Evolutionary conservation across 2,329 filamentous ascomycete species (phyloP), one percentile per base, ranked within the genome.

Genomic region (Hypoxylon sp.): DNA sequence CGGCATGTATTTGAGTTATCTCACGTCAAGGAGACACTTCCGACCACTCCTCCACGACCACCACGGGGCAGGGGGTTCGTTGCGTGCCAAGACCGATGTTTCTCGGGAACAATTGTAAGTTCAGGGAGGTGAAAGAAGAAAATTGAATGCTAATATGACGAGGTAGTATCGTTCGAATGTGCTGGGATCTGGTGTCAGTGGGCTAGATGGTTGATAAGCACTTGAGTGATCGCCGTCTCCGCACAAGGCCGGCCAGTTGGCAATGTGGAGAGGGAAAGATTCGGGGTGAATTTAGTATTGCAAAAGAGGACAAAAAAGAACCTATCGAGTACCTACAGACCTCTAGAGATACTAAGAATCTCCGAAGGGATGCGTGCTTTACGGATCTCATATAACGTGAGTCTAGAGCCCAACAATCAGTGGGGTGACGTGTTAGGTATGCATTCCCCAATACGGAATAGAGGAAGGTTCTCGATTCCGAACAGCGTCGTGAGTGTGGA

Each of bases 341-440:
- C 49, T 26, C 44, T 57, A 53, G 54, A 61, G 46, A 46, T 34
- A 39, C 51, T 59, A 30, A 39, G 41, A 62, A 67, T 59, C 54
- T 64, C 50, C 46, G 55, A 62, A 55, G 20, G 48, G 55, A 55
- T 32, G 19, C 48, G n/a, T 52, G 13, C 37, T 62, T 47, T 61
- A 46, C 41, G 41, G 68, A 66, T 69, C 65, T 71, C 70, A 73
- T 70, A 70, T 73, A 68, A 72, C 67, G 70, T 73, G 58, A 64
- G 71, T 69, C 65, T 34, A 61, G 64, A 69, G 68, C 68, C 70
- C 64, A 72, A 71, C 65, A 52, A 61, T 19, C 47, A 55, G 68
- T 70, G 66, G 70, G 70, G 69, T 71, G 67, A 56, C 64, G 61
- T 68, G 63, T 59, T 63, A 64, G 61, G 53, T 65, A 53, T 54